A percentile compares a stretch with the other conserved stretches of the same genome.
Conservation (phyloP, 2,329 filamentous ascomycete genomes). For the Aspergillus transmontanensis region DNA sequence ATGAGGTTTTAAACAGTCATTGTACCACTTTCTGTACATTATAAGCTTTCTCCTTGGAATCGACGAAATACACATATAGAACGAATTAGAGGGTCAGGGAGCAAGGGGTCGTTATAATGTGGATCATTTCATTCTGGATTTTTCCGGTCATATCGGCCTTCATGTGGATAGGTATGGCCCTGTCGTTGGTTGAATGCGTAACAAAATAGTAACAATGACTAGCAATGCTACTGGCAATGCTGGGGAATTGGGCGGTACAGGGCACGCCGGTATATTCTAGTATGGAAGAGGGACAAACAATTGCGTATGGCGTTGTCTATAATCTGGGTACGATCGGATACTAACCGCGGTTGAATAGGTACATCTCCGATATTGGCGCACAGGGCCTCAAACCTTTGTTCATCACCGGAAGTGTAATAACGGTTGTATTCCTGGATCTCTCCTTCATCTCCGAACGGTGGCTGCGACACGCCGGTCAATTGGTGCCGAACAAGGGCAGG, state of each 20-base stretch:
- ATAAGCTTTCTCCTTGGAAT: neutral
- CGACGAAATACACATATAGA: neutral
- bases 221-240: constrained; percentile 63
- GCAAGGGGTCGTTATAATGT: constrained; percentile 34
- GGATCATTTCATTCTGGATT: constrained; percentile 53
- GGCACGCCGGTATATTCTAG: constrained; percentile 56
- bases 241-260: constrained; percentile 57
- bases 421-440: constrained; percentile 77
- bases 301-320: constrained; percentile 51
- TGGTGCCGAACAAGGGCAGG: constrained; percentile 68
- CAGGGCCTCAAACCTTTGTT: constrained; percentile 63
- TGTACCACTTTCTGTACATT: neutral
- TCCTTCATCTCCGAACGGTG: constrained; percentile 81
- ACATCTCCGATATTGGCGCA: constrained; percentile 60
- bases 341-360: constrained; percentile 30
- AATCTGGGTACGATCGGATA: neutral
- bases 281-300: constrained; percentile 55
- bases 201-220: constrained; percentile 13
- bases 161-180: constrained; percentile 53
- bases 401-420: constrained; percentile 62
- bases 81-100: neutral
- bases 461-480: constrained; percentile 77
- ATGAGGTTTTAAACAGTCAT: neutral
- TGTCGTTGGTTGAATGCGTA: neutral
- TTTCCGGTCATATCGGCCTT: constrained; percentile 62